Conservation (phyloP, 306 rosid species). For the Prunus dulcis region DNA sequence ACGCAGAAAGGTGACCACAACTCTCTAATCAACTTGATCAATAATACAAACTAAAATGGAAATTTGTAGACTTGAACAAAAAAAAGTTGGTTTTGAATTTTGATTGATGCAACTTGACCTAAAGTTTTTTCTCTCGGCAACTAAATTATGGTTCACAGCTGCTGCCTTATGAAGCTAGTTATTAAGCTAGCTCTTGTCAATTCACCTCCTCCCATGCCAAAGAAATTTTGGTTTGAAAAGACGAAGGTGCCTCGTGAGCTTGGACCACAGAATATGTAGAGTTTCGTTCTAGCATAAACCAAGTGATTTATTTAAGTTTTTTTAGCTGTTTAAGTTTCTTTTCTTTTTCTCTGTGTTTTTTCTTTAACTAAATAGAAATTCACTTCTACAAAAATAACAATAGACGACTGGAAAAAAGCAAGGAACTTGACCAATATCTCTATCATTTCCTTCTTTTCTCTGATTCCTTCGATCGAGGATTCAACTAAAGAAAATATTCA, state of each 20-base stretch:
- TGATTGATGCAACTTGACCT: constrained; percentile 25
- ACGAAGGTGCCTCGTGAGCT: constrained; percentile 10
- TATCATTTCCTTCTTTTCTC: too few species aligned
- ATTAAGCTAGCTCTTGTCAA: background rate
- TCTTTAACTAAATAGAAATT: too few species aligned
- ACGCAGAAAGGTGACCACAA: constrained; percentile 6
- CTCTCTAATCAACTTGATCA: constrained; percentile 30
- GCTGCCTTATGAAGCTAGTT: background rate
- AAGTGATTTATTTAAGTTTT: background rate
- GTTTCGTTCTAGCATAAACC: background rate
- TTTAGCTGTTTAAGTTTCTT: too few species aligned
- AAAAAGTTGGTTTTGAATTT: constrained; percentile 20
- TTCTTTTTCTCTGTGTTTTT: too few species aligned
- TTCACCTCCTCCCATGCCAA: background rate
- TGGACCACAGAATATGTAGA: background rate
- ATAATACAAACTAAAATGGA: constrained; percentile 34
- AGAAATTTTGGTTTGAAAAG: constrained; percentile 6
- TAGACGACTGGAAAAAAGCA: too few species aligned
- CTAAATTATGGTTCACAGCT: constrained; percentile 10
- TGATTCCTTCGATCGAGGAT: too few species aligned
- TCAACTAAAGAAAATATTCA: too few species aligned
- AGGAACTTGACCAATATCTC: too few species aligned
- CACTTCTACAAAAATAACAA: too few species aligned
- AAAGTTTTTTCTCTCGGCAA: background rate
- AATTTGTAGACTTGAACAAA: constrained; percentile 7